Percentiles rank a stretch among this genome's conserved stretches.
phyloP scores from a whole-genome alignment of 2,329 filamentous ascomycete genomes.

The Aspergillus intermedius region DNA sequence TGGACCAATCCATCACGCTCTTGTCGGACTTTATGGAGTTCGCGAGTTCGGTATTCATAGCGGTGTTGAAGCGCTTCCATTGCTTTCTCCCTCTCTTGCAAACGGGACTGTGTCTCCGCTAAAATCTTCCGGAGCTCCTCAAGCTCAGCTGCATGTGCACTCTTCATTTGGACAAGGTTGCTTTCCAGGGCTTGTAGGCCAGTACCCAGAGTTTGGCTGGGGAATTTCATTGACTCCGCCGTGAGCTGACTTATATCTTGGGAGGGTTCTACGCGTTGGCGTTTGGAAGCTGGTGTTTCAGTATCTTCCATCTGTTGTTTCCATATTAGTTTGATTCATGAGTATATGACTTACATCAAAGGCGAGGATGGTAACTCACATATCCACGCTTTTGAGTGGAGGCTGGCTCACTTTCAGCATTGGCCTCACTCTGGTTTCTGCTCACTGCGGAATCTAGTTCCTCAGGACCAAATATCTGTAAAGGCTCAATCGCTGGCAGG shows the following conservation, averaged over 20 bases:
- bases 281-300: constrained; percentile 27
- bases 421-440: constrained; percentile 4
- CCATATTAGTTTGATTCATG: constrained; percentile 9
- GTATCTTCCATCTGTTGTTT: constrained; percentile 26
- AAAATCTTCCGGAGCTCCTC: constrained; percentile 24
- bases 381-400: constrained; percentile 24
- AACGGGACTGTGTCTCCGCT: constrained; percentile 18
- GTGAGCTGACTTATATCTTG: constrained; percentile 33
- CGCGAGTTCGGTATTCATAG: constrained; percentile 36
- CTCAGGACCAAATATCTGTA: constrained; percentile 27
- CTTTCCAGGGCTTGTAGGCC: constrained; percentile 23
- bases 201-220: constrained; percentile 25
- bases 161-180: constrained; percentile 26
- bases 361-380: constrained; percentile 15
- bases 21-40: constrained; percentile 31
- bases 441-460: constrained; percentile 15
- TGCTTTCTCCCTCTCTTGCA: constrained; percentile 27
- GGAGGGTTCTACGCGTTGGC: constrained; percentile 30
- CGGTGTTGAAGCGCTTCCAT: constrained; percentile 37
- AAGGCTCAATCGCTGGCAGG: constrained; percentile 30
- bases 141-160: constrained; percentile 24
- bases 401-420: background rate
- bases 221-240: constrained; percentile 23
- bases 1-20: constrained; percentile 30
- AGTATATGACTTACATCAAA: background rate